phyloP scores from a whole-genome alignment of 176 grass and related monocot species.

The Rhipidocladum racemiflorum region DNA sequence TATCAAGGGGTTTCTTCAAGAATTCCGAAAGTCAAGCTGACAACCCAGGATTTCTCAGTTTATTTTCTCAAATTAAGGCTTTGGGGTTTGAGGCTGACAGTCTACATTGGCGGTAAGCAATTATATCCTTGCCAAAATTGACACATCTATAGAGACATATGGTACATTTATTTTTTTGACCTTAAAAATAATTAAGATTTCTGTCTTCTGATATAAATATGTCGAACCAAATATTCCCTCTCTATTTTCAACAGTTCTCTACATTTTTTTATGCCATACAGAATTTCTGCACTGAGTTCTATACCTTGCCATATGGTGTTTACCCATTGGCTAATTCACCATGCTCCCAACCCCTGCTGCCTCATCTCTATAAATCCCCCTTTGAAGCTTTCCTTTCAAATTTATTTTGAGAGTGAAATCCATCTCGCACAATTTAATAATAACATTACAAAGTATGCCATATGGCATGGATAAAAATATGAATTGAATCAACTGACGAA shows the following conservation, averaged over 20 bases:
- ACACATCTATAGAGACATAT: neutral
- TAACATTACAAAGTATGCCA: neutral
- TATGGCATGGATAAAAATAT: neutral
- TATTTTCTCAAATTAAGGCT: constrained; percentile 85
- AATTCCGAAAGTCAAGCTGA: constrained; percentile 44
- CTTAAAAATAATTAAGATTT: constrained; percentile 16
- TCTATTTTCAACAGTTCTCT: neutral
- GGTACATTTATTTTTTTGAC: neutral
- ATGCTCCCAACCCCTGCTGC: neutral
- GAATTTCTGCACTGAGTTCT: neutral
- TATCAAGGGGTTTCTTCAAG: constrained; percentile 87
- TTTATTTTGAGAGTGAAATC: neutral
- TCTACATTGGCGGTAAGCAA: constrained; percentile 82
- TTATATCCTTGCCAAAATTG: constrained; percentile 31
- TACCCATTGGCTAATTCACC: neutral
- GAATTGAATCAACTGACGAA: neutral
- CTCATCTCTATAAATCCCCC: neutral
- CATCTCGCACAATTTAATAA: neutral
- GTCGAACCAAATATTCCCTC: neutral
- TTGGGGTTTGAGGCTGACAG: constrained; percentile 72
- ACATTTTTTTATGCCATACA: neutral
- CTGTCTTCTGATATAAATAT: constrained; percentile 5
- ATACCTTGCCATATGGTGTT: neutral
- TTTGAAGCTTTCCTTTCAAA: neutral
- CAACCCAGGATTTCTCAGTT: constrained; percentile 54